Evolutionary conservation across 192 early-diverging fungal genomes (phyloP).

Genomic region (Coemansia javaensis): DNA sequence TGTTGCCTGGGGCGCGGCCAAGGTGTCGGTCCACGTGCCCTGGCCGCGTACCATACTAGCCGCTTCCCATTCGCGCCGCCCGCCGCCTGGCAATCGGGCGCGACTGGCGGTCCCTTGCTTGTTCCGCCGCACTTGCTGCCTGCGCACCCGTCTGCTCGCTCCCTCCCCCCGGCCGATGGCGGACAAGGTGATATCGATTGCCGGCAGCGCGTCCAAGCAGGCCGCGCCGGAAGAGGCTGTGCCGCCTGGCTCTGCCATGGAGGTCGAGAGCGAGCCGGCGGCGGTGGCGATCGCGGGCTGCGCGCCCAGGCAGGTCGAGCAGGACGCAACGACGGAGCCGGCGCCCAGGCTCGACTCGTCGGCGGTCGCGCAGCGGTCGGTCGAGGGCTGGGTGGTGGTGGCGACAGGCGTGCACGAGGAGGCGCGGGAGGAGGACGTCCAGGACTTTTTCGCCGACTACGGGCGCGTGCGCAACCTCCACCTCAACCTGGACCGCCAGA

Average conservation of each 20-base stretch:
- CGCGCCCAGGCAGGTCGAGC: not conserved
- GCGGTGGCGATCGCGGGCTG: not conserved
- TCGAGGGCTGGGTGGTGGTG: slow-evolving; percentile 97
- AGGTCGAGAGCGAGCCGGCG: slow-evolving; percentile 3
- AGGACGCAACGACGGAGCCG: not conserved
- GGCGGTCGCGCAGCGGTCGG: slow-evolving; percentile 37
- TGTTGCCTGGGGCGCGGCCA: no score
- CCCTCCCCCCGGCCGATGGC: not conserved
- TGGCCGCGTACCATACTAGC: no score
- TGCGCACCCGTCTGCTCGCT: no score
- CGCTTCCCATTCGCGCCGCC: no score
- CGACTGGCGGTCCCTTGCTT: no score
- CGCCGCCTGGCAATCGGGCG: no score
- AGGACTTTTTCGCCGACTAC: slow-evolving; percentile 82
- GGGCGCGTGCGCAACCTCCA: slow-evolving; percentile 89
- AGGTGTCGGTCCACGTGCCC: no score
- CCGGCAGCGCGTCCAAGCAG: slow-evolving; percentile 8
- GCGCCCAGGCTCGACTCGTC: not conserved
- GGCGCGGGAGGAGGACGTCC: slow-evolving; percentile 84
- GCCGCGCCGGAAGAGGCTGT: not conserved
- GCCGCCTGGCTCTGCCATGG: not conserved
- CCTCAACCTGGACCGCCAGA: slow-evolving; percentile 88
- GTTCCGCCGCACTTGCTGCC: no score
- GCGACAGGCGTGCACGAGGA: slow-evolving; percentile 93
- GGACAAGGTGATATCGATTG: slow-evolving; percentile 9